Percentiles rank a stretch among this genome's conserved stretches.
Conservation (phyloP, 352 stramenopile genomes). For the Phytophthora boehmeriae region DNA sequence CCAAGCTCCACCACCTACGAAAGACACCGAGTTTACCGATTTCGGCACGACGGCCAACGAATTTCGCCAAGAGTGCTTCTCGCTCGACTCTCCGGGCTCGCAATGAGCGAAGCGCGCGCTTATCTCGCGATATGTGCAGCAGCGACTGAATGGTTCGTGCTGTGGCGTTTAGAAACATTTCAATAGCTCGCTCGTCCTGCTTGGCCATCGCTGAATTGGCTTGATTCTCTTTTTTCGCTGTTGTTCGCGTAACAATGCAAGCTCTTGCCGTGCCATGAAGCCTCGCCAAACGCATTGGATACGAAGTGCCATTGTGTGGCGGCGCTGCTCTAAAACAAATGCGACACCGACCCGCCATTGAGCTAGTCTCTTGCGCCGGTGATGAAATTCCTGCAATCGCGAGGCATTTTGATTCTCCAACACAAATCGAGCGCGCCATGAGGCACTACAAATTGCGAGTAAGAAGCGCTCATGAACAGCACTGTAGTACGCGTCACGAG, state of each 20-base stretch:
- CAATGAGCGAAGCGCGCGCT: constrained; percentile 37
- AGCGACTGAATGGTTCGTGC: constrained; percentile 62
- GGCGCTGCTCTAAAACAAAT: constrained; percentile 37
- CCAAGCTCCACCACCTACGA: constrained; percentile 43
- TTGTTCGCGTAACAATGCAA: constrained; percentile 28
- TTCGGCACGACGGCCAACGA: constrained; percentile 37
- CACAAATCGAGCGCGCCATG: constrained; percentile 50
- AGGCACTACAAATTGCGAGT: constrained; percentile 38
- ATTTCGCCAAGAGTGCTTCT: constrained; percentile 38
- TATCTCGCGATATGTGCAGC: constrained; percentile 43
- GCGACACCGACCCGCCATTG: constrained; percentile 26
- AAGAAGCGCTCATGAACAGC: constrained; percentile 54
- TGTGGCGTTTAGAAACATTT: constrained; percentile 40
- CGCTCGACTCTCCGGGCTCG: constrained; percentile 45
- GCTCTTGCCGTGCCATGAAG: constrained; percentile 26
- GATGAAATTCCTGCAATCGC: constrained; percentile 38
- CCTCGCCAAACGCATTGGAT: constrained; percentile 62
- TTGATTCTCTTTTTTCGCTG: constrained; percentile 37
- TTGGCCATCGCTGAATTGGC: constrained; percentile 46
- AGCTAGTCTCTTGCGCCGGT: constrained; percentile 15
- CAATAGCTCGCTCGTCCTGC: constrained; percentile 52
- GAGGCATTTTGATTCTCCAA: constrained; percentile 42
- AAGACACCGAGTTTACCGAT: constrained; percentile 36
- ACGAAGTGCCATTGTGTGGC: constrained; percentile 27
- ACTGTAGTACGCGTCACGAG: constrained; percentile 44